Percentiles rank a stretch among this genome's conserved stretches.
Conservation (phyloP, 202 grass and related monocot genomes). For the Carex sylvatica region DNA sequence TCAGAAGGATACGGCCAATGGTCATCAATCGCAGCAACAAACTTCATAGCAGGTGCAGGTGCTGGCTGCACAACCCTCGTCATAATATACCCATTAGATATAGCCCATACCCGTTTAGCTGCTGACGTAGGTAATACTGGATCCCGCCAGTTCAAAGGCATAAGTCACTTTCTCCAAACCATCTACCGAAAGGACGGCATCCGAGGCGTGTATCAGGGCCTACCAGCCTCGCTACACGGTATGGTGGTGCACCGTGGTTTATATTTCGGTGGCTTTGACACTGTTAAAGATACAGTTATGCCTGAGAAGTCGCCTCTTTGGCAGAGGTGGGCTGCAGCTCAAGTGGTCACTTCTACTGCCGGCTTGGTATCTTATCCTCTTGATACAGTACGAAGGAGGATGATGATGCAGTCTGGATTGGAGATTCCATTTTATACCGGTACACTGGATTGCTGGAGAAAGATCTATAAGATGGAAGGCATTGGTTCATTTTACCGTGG, state of each 20-base stretch:
- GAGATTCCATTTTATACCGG: slow-evolving; percentile 60
- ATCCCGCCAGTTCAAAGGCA: slow-evolving; percentile 86
- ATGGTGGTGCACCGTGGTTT: slow-evolving; percentile 91
- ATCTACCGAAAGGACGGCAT: slow-evolving; percentile 77
- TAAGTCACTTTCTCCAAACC: slow-evolving; percentile 74
- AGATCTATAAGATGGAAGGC: slow-evolving; percentile 77
- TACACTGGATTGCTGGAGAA: slow-evolving; percentile 86
- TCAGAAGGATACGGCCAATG: slow-evolving; percentile 40
- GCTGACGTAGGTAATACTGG: slow-evolving; percentile 70
- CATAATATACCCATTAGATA: slow-evolving; percentile 92
- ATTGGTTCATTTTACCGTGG: slow-evolving; percentile 73
- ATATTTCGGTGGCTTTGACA: slow-evolving; percentile 95
- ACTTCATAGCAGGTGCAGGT: slow-evolving; percentile 78
- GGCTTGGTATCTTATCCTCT: slow-evolving; percentile 78
- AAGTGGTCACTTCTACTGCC: slow-evolving; percentile 71
- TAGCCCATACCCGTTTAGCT: slow-evolving; percentile 87
- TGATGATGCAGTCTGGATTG: slow-evolving; percentile 98
- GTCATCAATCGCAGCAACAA: slow-evolving; percentile 61
- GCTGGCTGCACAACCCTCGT: slow-evolving; percentile 91
- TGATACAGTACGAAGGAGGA: slow-evolving; percentile 80
- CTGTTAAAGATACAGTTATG: slow-evolving; percentile 72
- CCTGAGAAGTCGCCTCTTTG: slow-evolving; percentile 61
- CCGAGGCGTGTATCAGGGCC: slow-evolving; percentile 66
- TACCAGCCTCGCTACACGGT: slow-evolving; percentile 70
- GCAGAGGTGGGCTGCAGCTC: slow-evolving; percentile 73